Evolutionary conservation across 208 protist species (phyloP).

Genomic region (Leishmania gerbilli): DNA sequence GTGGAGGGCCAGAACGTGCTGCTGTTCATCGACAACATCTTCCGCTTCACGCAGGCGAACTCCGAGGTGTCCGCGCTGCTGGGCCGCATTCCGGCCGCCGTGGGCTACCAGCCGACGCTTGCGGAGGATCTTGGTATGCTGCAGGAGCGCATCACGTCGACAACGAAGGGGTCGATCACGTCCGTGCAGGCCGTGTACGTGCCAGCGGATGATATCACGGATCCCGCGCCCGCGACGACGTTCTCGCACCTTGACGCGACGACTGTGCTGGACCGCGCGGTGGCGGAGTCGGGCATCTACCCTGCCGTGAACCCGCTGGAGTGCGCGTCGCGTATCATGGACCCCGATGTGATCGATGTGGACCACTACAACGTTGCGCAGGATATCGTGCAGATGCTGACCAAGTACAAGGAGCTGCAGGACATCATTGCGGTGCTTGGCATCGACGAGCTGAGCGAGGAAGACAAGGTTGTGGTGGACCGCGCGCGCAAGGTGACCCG

Average conservation of each 20-base stretch:
- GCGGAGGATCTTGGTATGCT: conserved; percentile 97
- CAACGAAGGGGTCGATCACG: conserved; percentile 96
- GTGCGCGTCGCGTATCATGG: conserved; percentile 97
- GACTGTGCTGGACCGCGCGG: conserved; percentile 97
- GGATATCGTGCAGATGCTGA: conserved; percentile 96
- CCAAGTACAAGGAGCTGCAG: conserved; percentile 98
- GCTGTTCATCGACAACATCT: conserved; percentile 99
- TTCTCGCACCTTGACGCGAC: conserved; percentile 99
- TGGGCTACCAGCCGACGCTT: conserved; percentile 99
- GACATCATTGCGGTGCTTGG: conserved; percentile 99
- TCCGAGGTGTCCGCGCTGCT: conserved; percentile 98
- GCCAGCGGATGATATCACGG: conserved; percentile 98
- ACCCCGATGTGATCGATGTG: conserved; percentile 95
- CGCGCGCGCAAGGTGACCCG: conserved; percentile 91
- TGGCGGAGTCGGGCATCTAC: conserved; percentile 98
- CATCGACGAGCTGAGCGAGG: conserved; percentile 99
- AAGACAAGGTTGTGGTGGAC: conserved; percentile 97
- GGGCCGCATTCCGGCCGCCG: conserved; percentile 98
- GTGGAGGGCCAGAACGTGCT: conserved; percentile 98
- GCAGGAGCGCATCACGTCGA: conserved; percentile 99
- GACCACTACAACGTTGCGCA: conserved; percentile 98
- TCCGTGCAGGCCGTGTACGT: conserved; percentile 98
- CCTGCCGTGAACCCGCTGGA: conserved; percentile 98
- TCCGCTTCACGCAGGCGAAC: conserved; percentile 99
- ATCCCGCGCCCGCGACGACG: conserved; percentile 98